Percentiles rank a stretch among this genome's conserved stretches.
These are phyloP conservation scores for Pterocarpus santalinus DNA, from an alignment of 306 rosid species.

Conservation along the genomic window DNA sequence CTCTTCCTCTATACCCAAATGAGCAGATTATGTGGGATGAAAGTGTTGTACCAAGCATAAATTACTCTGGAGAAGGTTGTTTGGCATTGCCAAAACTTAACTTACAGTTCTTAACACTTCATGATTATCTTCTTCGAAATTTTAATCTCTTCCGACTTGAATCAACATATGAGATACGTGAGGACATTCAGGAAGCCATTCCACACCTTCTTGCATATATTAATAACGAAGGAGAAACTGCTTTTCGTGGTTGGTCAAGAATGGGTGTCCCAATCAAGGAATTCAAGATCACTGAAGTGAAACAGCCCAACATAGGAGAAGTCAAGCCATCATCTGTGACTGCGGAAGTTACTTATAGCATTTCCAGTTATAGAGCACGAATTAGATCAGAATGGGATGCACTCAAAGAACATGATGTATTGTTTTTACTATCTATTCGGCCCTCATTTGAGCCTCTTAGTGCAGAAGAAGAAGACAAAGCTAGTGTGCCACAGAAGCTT, in stretches of 20 bases:
- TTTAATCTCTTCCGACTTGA: slow-evolving; percentile 97
- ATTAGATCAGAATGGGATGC: slow-evolving; percentile 98
- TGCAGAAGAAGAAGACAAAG: slow-evolving; percentile 84
- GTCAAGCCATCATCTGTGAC: slow-evolving; percentile 96
- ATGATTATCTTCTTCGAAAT: slow-evolving; percentile 94
- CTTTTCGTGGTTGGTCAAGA: slow-evolving; percentile 99
- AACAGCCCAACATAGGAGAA: slow-evolving; percentile 98
- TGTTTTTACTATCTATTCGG: slow-evolving; percentile 85
- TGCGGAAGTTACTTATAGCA: slow-evolving; percentile 83
- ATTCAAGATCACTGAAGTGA: slow-evolving; percentile 83
- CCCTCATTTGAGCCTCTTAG: slow-evolving; percentile 96
- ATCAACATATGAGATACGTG: slow-evolving; percentile 98
- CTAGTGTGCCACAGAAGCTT: slow-evolving; percentile 91
- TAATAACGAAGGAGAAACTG: slow-evolving; percentile 87
- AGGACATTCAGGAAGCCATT: slow-evolving; percentile 95
- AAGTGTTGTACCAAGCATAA: slow-evolving; percentile 97
- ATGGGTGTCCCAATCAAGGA: slow-evolving; percentile 95
- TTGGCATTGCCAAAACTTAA: slow-evolving; percentile 98
- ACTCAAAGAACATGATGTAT: slow-evolving; percentile 94
- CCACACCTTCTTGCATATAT: slow-evolving; percentile 95
- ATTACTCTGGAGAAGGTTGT: slow-evolving; percentile 99
- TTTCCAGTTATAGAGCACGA: slow-evolving; percentile 90
- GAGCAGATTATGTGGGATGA: slow-evolving; percentile 99
- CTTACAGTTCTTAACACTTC: slow-evolving; percentile 94
- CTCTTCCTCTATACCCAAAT: slow-evolving; percentile 97